Evolutionary conservation across 306 rosid species (phyloP), one percentile per base, ranked within the genome.

Genomic region (Crataegus laevigata): DNA sequence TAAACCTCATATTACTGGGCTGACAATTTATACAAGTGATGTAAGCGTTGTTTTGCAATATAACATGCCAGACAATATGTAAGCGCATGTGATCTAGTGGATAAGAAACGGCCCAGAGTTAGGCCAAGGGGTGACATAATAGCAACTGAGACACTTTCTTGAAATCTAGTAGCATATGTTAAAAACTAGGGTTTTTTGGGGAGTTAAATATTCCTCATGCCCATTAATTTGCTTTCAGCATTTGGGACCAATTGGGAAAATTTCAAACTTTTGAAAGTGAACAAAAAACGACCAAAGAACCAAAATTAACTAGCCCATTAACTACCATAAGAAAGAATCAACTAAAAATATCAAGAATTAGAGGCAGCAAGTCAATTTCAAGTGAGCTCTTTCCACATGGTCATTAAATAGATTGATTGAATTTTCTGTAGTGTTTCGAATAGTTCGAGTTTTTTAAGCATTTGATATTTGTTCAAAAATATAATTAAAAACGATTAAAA

Each of bases 201-300:
- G 67, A 25, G 32, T 59, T 25, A 59, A 73, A 5, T 59, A 73
- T 73, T 38, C 60, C 25, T 26, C 9, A 4, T 4, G 6, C 26
- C 13, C 40, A 18, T 28, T 0, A 8, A 1, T 43, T 30, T 11
- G 28, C 19, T 57, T 66, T 32, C 18, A 11, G 34, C n/a, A 74
- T 59, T 67, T 66, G 68, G 76, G 70, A 51, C 75, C 45, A 73
- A 14, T 1, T 22, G 26, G 28, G 69, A 3, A 21, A 45, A 18
- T 13, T 22, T 24, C 73, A 68, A 73, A 62, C 26, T 15, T 3
- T 57, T 21, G 43, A 74, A 69, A 82, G 82, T 42, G 69, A 77
- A 50, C 78, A 47, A 43, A 6, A 65, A 71, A 0, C 50, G 10
- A 24, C 59, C 70, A 15, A 54, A 52, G 34, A 25, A 43, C 21